These are phyloP conservation scores for Chrysophaeum taylorii DNA, from an alignment of 352 stramenopile genomes.

Conservation along the genomic window DNA sequence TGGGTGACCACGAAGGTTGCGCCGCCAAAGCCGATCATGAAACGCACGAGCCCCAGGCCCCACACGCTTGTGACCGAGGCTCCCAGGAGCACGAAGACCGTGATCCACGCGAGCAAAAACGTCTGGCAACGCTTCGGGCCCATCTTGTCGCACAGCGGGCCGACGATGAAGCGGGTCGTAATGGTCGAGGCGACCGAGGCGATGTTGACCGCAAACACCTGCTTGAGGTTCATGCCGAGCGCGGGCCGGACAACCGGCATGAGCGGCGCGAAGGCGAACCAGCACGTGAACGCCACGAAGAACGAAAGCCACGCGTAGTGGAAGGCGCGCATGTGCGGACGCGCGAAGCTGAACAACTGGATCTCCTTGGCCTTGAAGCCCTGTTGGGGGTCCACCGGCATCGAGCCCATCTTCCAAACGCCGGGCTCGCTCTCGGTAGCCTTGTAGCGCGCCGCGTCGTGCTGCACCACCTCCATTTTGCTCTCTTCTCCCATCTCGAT, in stretches of 20 bases:
- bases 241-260: constrained; percentile 71
- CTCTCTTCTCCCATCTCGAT: too few species aligned
- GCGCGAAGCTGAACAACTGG: constrained; percentile 40
- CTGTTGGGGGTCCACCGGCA: not conserved
- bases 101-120: constrained; percentile 58
- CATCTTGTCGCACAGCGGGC: constrained; percentile 69
- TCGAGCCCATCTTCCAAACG: not conserved
- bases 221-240: constrained; percentile 56
- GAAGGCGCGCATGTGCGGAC: constrained; percentile 84
- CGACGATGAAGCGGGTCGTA: constrained; percentile 66
- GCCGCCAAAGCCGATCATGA: constrained; percentile 78
- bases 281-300: constrained; percentile 73
- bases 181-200: constrained; percentile 67
- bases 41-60: constrained; percentile 62
- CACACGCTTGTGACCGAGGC: constrained; percentile 62
- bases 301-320: constrained; percentile 74
- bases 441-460: not conserved
- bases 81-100: constrained; percentile 56
- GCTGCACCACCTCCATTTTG: not conserved
- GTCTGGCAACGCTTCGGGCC: constrained; percentile 59
- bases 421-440: not conserved
- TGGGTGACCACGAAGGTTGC: constrained; percentile 81
- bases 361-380: too few species aligned
- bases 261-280: constrained; percentile 78
- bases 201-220: constrained; percentile 77